These are phyloP conservation scores for Hamigera avellanea DNA, from an alignment of 495 filamentous ascomycete genomes.

Conservation along the genomic window DNA sequence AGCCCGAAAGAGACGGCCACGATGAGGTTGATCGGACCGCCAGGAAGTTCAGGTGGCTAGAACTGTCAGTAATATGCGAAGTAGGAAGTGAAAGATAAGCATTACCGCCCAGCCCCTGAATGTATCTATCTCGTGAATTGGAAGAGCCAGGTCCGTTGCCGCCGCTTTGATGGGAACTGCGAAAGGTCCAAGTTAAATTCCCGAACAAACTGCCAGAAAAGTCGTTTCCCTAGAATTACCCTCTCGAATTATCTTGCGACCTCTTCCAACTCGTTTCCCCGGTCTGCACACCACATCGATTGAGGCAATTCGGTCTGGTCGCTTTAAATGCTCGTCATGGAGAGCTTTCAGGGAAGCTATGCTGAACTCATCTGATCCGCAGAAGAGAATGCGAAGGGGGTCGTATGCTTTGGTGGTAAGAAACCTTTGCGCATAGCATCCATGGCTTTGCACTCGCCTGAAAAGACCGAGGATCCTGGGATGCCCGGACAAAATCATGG, in stretches of 20 bases:
- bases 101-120: conserved; percentile 72
- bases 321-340: conserved; percentile 41
- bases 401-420: conserved; percentile 30
- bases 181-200: conserved; percentile 2
- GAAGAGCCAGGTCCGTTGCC: conserved; percentile 49
- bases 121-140: conserved; percentile 62
- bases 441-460: conserved; percentile 4
- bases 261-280: conserved; percentile 63
- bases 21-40: conserved; percentile 60
- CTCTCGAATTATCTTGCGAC: conserved; percentile 56
- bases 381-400: conserved; percentile 86
- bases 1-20: conserved; percentile 95
- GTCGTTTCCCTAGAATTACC: too few species aligned
- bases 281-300: conserved; percentile 83
- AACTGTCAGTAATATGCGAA: conserved; percentile 11
- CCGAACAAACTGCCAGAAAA: too few species aligned
- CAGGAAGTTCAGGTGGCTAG: conserved; percentile 45
- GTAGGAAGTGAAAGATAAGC: background rate
- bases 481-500: conserved; percentile 16
- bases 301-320: conserved; percentile 52
- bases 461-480: conserved; percentile 13
- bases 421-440: conserved; percentile 9
- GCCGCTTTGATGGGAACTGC: conserved; percentile 64
- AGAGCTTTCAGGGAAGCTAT: conserved; percentile 66
- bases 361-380: conserved; percentile 89